phyloP scores from a whole-genome alignment of 441 rosid species.

The Corymbia calophylla region DNA sequence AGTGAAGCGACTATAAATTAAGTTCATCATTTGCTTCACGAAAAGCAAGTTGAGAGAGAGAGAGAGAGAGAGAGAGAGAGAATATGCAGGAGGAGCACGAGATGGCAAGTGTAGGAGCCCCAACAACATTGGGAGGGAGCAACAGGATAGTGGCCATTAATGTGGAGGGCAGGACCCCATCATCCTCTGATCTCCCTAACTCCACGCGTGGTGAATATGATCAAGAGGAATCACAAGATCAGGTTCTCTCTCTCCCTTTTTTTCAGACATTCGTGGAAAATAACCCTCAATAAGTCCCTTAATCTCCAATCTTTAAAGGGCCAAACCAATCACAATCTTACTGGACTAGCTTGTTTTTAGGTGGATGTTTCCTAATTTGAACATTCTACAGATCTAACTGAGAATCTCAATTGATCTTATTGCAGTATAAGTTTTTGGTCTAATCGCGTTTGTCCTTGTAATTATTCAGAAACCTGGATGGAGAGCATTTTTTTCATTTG shows the following conservation, averaged over 20 bases:
- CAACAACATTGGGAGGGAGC: slow-evolving; percentile 4
- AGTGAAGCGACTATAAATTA: not conserved
- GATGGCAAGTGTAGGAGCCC: not conserved
- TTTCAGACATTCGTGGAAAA: not conserved
- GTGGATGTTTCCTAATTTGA: not conserved
- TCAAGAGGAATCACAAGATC: not conserved
- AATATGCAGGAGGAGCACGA: not conserved
- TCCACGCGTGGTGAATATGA: not conserved
- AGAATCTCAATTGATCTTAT: not conserved
- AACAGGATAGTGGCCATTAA: slow-evolving; percentile 20
- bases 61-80: slow-evolving; percentile 9
- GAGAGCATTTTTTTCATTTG: slow-evolving; percentile 35
- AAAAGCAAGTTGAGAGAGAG: not conserved
- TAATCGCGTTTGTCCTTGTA: too few species aligned
- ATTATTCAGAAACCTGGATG: slow-evolving; percentile 42
- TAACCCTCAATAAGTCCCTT: too few species aligned
- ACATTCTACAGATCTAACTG: not conserved
- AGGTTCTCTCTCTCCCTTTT: not conserved
- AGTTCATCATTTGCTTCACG: not conserved
- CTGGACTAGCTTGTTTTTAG: not conserved
- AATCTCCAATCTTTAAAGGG: not conserved
- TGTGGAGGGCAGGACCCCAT: slow-evolving; percentile 7
- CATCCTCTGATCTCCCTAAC: not conserved
- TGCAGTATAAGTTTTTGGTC: not conserved
- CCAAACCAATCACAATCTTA: not conserved